Evolutionary conservation across 2,329 filamentous ascomycete species (phyloP).

Genomic region (Aciculosporium take): DNA sequence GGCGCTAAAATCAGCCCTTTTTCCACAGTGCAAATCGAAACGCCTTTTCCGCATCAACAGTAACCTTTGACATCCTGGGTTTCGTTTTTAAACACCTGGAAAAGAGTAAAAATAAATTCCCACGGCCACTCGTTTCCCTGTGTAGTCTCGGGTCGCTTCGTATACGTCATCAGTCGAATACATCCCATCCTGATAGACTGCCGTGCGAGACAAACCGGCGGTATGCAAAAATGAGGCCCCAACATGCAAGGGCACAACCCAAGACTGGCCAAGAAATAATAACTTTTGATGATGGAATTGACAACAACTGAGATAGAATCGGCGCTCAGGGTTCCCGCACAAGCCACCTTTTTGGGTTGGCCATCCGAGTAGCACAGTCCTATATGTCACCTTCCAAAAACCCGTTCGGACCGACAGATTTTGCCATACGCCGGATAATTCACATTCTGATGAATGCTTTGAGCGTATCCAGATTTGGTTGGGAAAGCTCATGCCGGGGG

Average conservation of each 20-base stretch:
- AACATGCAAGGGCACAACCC: conserved; percentile 1
- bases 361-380: background rate
- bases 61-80: background rate
- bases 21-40: too few species aligned
- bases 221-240: conserved; percentile 4
- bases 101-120: background rate
- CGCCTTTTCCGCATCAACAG: too few species aligned
- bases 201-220: background rate
- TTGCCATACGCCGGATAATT: background rate
- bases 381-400: background rate
- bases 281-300: conserved; percentile 5
- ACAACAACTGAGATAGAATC: conserved; percentile 3
- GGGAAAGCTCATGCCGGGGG: background rate
- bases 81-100: background rate
- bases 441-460: background rate
- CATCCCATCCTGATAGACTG: background rate
- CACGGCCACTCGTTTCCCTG: background rate
- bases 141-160: background rate
- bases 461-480: background rate
- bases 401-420: background rate
- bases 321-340: conserved; percentile 3
- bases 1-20: too few species aligned
- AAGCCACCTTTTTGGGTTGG: background rate
- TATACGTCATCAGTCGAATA: background rate
- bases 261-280: conserved; percentile 5